Evolutionary conservation across 495 filamentous ascomycete genomes (phyloP), one percentile per base, ranked within the genome.

Genomic region (Penicillium cinerascens): DNA sequence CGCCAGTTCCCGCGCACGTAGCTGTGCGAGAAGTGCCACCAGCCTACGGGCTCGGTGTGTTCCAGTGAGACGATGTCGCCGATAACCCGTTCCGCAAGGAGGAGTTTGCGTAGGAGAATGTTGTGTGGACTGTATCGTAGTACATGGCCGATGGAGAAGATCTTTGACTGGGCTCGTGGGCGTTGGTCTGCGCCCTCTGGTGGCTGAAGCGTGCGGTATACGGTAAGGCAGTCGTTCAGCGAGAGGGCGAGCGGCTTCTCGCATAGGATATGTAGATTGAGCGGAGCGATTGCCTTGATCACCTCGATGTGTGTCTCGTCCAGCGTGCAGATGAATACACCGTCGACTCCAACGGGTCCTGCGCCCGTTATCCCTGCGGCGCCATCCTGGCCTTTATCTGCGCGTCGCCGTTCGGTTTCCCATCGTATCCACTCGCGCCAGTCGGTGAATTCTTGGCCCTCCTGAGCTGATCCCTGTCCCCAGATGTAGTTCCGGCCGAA

Each of bases 1-100:
- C 93, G 84, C 93, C 93, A 97, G 70, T 97, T 96, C 13, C 93
- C 93, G 17, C 85, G 82, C 20, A 98, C 93, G 59, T 96, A 97
- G 58, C 84, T 88, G 70, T 98, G 93, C 1, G 86, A 75, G 63
- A 96, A 98, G 68, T 98, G 93, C 90, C 90, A 98, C 82, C 86
- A 95, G 2, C 93, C 93, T 1, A 98, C 86, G 0, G 93, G 93
- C 67, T 97, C 95, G 1, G 87, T 90, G 64, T 97, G 93, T 54
- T 92, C 88, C 33, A 97, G 74, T 11, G 85, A 89, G 18, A 95
- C 69, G 8, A 96, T 75, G 25, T 96, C 91, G n/a, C 93, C 93
- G 61, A 98, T 84, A 0, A 70, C 65, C 8, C 61, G 60, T 41
- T 92, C 83, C 54, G 85, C 75, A 3, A 90, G 76, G 3, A 97